phyloP scores from a whole-genome alignment of 2,329 filamentous ascomycete species.

The Fusarium continuum region DNA sequence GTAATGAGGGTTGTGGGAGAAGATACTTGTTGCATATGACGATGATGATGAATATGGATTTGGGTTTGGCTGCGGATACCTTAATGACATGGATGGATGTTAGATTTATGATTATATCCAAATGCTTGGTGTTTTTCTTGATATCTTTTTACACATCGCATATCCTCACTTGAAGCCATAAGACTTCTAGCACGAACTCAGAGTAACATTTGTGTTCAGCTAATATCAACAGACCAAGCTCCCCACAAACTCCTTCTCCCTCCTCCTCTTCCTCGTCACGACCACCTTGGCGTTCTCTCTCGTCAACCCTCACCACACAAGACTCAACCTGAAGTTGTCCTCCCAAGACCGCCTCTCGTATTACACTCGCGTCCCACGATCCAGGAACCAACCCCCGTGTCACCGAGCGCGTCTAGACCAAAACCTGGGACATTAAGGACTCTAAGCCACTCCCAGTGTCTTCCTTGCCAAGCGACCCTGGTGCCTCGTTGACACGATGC shows the following conservation, averaged over 20 bases:
- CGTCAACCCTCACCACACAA: neutral
- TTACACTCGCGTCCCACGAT: constrained; percentile 35
- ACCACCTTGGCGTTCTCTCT: neutral
- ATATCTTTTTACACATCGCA: neutral
- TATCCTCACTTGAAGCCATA: neutral
- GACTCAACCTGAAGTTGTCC: constrained; percentile 19
- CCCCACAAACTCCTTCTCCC: neutral
- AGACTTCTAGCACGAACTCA: too few relatives aligned
- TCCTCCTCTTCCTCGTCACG: too few relatives aligned
- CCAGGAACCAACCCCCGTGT: constrained; percentile 26
- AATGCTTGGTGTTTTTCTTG: constrained; percentile 13
- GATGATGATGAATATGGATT: constrained; percentile 35
- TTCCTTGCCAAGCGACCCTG: constrained; percentile 15
- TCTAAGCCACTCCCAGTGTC: constrained; percentile 17
- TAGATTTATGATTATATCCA: constrained; percentile 42
- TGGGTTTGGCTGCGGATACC: constrained; percentile 26
- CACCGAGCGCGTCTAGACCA: constrained; percentile 7
- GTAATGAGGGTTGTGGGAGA: constrained; percentile 33
- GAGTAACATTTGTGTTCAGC: neutral
- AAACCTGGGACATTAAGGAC: constrained; percentile 28
- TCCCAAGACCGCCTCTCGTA: constrained; percentile 11
- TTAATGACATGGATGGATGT: constrained; percentile 35
- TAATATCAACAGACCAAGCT: neutral
- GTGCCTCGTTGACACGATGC: constrained; percentile 21
- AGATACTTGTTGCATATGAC: constrained; percentile 24